phyloP scores from a whole-genome alignment of 805 yeast genomes.

The Candida argentea region DNA sequence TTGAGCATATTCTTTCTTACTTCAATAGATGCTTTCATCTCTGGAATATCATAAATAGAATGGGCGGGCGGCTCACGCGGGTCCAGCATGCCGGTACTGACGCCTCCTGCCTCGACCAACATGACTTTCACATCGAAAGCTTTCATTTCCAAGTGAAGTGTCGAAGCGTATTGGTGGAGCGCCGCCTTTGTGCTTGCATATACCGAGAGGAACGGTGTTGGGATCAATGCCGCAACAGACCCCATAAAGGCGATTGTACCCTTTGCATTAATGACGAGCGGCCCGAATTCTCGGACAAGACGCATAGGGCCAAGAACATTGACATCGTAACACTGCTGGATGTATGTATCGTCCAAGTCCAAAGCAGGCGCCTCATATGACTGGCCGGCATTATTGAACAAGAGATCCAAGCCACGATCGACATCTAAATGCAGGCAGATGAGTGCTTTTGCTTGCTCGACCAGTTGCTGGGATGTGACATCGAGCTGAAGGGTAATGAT shows the following conservation, averaged over 20 bases:
- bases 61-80: constrained; percentile 45
- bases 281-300: constrained; percentile 46
- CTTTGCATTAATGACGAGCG: constrained; percentile 48
- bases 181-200: constrained; percentile 70
- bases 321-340: constrained; percentile 46
- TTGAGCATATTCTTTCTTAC: constrained; percentile 50
- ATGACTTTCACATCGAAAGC: constrained; percentile 65
- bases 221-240: constrained; percentile 52
- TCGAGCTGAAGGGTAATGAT: constrained; percentile 44
- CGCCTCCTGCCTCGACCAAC: constrained; percentile 69
- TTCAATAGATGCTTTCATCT: constrained; percentile 38
- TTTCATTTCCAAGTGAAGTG: constrained; percentile 54
- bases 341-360: constrained; percentile 49
- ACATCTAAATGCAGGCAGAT: constrained; percentile 36
- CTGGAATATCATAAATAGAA: constrained; percentile 45
- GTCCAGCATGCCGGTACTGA: constrained; percentile 60
- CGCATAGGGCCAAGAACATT: constrained; percentile 66
- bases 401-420: constrained; percentile 37
- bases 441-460: constrained; percentile 30
- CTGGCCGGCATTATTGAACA: constrained; percentile 72
- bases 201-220: constrained; percentile 62
- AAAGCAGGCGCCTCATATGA: constrained; percentile 63
- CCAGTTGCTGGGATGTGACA: constrained; percentile 43
- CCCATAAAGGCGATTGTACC: constrained; percentile 72
- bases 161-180: constrained; percentile 59